phyloP scores from a whole-genome alignment of 768 basidiomycete species.

The Boletus sp. region DNA sequence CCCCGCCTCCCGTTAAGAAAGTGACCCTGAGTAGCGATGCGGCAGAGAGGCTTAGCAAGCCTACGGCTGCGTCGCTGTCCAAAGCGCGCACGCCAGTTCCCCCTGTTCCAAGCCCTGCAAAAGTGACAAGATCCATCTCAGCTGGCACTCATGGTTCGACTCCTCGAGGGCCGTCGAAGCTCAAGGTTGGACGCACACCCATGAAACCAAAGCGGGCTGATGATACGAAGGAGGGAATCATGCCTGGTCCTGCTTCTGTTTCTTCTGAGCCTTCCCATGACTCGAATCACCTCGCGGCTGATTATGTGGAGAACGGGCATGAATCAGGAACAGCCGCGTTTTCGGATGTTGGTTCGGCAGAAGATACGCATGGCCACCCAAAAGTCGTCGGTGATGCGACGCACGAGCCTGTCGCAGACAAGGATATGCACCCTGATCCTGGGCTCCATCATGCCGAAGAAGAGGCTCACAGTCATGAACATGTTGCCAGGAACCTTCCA shows the following conservation, averaged over 20 bases:
- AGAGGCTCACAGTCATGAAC: conserved; percentile 2
- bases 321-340: conserved; percentile 13
- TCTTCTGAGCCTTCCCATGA: conserved; percentile 23
- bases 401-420: conserved; percentile 8
- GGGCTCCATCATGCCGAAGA: conserved; percentile 9
- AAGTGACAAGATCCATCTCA: conserved; percentile 30
- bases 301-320: conserved; percentile 27
- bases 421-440: conserved; percentile 9
- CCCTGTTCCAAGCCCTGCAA: conserved; percentile 16
- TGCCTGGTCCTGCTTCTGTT: conserved; percentile 19
- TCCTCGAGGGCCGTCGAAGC: conserved; percentile 30
- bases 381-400: conserved; percentile 9
- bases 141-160: conserved; percentile 25
- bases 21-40: conserved; percentile 48
- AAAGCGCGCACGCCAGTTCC: conserved; percentile 45
- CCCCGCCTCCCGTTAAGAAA: conserved; percentile 53
- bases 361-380: conserved; percentile 14
- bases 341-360: conserved; percentile 18
- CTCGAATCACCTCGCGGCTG: conserved; percentile 17
- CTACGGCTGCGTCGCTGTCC: conserved; percentile 74
- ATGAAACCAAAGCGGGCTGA: conserved; percentile 22
- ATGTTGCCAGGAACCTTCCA: not conserved
- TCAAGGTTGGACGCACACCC: conserved; percentile 25
- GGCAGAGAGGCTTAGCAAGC: conserved; percentile 71
- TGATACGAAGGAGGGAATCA: conserved; percentile 17